A percentile compares a stretch with the other conserved stretches of the same genome.
These are phyloP conservation scores for Pseudoturritis turrita DNA, from an alignment of 345 rosid species.

Conservation along the genomic window DNA sequence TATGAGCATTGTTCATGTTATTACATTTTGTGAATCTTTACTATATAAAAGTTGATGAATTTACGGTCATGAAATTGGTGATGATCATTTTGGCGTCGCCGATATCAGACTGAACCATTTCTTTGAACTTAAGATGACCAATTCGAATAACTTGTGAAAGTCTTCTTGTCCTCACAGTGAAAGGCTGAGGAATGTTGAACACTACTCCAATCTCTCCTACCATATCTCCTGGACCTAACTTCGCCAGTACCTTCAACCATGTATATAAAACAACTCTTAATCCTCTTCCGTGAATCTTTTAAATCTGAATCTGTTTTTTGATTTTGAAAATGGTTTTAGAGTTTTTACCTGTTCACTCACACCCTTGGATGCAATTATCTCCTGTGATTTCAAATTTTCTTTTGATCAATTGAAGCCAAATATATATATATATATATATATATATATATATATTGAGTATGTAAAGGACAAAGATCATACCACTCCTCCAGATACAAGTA, in stretches of 20 bases:
- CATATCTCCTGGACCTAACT: slow-evolving; percentile 66
- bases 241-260: slow-evolving; percentile 49
- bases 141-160: slow-evolving; percentile 87
- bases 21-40: background rate
- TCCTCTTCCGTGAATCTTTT: background rate
- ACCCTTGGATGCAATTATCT: slow-evolving; percentile 58
- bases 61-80: slow-evolving; percentile 43
- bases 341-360: slow-evolving; percentile 75
- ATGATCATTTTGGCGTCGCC: slow-evolving; percentile 67
- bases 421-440: slow-evolving; percentile 1
- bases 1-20: background rate
- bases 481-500: slow-evolving; percentile 85
- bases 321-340: background rate
- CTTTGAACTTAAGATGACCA: slow-evolving; percentile 79
- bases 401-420: slow-evolving; percentile 11
- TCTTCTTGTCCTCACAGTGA: slow-evolving; percentile 49
- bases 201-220: slow-evolving; percentile 92
- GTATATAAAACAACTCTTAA: background rate
- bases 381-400: slow-evolving; percentile 43
- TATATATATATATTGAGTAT: background rate
- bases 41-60: background rate
- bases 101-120: slow-evolving; percentile 56
- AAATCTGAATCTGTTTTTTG: background rate
- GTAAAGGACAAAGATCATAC: slow-evolving; percentile 34
- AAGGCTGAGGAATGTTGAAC: slow-evolving; percentile 89